Base-by-base conservation (phyloP, 2,329 filamentous ascomycete species). In the Fusarium anthophilum region DNA sequence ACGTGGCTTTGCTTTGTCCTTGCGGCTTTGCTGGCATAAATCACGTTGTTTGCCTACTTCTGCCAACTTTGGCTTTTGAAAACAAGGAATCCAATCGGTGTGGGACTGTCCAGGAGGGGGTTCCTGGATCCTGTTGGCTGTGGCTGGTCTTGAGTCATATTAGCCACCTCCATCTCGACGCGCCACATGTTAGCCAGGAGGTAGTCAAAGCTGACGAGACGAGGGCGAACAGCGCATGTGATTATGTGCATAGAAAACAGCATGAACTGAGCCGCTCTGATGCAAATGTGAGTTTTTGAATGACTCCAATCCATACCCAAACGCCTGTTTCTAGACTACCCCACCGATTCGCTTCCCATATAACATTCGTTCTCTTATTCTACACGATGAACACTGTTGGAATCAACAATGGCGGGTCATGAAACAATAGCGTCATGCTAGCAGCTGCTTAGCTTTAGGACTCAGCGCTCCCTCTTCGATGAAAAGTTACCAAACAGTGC, bases 1-100 rank as follows among this genome's bases (percentile, higher is more conserved):
- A 53, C 41, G 58, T 67, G 66, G 70, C 71, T 63, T 61, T 69
- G 53, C 53, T 32, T 24, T 56, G 53, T 32, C 53, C 28, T n/a
- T 56, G 22, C 53, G 15, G 47, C 53, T 55, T 39, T 48, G 57
- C 53, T 50, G 37, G 30, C 54, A 62, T 45, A 58, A 57, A 71
- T 74, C 66, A 74, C 57, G 55, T 66, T 75, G 57, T 66, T 74
- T 64, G 68, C 63, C 68, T 60, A 55, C 63, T 61, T 71, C 62
- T 74, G 64, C 72, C 72, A 75, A 74, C 72, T 72, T 74, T 74
- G 72, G 58, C 58, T 60, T 30, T 70, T 35, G 24, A 75, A 74
- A 74, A 75, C 72, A 65, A 53, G 72, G 72, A 74, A 69, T 50
- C 37, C 48, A 72, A 51, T 45, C 56, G 63, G 63, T 58, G 72